Evolutionary conservation across 495 filamentous ascomycete genomes (phyloP).

Genomic region (Podospora conica): DNA sequence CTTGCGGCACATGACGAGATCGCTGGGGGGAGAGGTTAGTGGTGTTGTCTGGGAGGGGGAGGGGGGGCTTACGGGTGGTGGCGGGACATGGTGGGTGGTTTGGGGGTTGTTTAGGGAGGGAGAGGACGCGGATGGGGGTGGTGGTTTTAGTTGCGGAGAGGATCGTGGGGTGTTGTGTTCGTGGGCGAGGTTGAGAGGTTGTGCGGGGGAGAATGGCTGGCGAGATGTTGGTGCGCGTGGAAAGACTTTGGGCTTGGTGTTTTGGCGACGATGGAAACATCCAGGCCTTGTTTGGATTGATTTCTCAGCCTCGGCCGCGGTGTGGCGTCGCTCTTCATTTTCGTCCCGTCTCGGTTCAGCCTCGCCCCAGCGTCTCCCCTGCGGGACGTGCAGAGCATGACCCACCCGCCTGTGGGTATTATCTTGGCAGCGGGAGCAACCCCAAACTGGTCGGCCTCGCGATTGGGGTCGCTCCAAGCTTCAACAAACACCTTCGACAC

Average conservation of each 20-base stretch:
- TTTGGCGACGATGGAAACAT: not conserved
- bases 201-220: not conserved
- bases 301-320: constrained; percentile 12
- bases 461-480: not conserved
- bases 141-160: not conserved
- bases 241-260: not conserved
- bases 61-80: constrained; percentile 30
- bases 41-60: not conserved
- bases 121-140: not conserved
- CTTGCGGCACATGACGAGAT: constrained; percentile 99
- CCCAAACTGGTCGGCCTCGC: not conserved
- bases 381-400: not conserved
- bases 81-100: constrained; percentile 27
- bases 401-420: not conserved
- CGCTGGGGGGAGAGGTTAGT: constrained; percentile 41
- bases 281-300: not conserved
- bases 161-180: not conserved
- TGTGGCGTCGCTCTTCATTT: constrained; percentile 1
- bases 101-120: not conserved
- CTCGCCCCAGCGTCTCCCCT: not conserved
- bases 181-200: not conserved
- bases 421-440: not conserved
- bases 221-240: not conserved
- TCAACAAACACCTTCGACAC: not conserved
- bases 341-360: not conserved